These are phyloP conservation scores for Aspergillus fumigatus DNA, from an alignment of 2,329 filamentous ascomycete species.

Conservation along the genomic window DNA sequence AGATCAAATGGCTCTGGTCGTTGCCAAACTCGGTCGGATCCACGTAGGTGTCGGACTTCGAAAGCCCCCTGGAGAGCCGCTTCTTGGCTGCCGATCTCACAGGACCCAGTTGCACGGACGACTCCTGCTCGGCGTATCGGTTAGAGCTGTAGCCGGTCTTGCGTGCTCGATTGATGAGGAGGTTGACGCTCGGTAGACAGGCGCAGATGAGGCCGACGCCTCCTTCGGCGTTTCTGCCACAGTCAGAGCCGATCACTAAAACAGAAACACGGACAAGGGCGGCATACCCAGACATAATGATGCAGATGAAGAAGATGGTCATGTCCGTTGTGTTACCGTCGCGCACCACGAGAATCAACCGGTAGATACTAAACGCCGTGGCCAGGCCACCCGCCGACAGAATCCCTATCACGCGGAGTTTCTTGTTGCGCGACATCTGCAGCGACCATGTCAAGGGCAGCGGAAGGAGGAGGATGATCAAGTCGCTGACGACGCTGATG, in stretches of 20 bases:
- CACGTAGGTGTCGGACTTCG: constrained; percentile 11
- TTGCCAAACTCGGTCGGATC: constrained; percentile 18
- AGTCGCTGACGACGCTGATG: constrained; percentile 35
- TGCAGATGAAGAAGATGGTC: constrained; percentile 32
- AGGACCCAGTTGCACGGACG: constrained; percentile 24
- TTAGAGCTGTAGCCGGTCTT: constrained; percentile 24
- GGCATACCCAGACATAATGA: constrained; percentile 37
- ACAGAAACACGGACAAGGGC: too few relatives aligned
- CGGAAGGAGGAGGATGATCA: constrained; percentile 34
- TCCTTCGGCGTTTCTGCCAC: constrained; percentile 33
- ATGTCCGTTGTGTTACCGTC: constrained; percentile 27
- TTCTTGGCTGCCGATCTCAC: constrained; percentile 14
- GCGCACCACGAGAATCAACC: constrained; percentile 31
- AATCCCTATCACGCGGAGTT: constrained; percentile 35
- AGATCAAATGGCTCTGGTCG: constrained; percentile 30
- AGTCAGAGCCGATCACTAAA: too few relatives aligned
- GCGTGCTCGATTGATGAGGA: constrained; percentile 22
- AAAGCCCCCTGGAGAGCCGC: constrained; percentile 12
- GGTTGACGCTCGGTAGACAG: constrained; percentile 33
- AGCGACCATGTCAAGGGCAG: constrained; percentile 37
- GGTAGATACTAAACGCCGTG: constrained; percentile 36
- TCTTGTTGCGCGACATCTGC: constrained; percentile 33
- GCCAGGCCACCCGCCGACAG: constrained; percentile 37
- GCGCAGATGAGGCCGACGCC: constrained; percentile 36
- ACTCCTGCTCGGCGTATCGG: constrained; percentile 25